A percentile compares a stretch with the other conserved stretches of the same genome.
These are phyloP conservation scores for Hymenoscyphus fructigenus DNA, from an alignment of 2,329 filamentous ascomycete genomes.

Conservation along the genomic window DNA sequence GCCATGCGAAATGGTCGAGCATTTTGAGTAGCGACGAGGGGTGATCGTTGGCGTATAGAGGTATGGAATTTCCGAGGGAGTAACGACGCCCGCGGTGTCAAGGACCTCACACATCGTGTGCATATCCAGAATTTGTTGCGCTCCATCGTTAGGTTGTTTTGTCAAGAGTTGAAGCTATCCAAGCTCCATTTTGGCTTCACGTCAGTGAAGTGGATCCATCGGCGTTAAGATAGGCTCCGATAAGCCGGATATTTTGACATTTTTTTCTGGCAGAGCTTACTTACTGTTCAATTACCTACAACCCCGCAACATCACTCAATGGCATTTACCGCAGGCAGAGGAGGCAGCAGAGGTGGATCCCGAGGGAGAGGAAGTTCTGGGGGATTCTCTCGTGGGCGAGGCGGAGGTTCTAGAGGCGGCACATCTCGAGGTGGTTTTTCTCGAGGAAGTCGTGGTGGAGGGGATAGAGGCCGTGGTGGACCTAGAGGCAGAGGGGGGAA, in stretches of 20 bases:
- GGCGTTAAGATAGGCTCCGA: slow-evolving; percentile 6
- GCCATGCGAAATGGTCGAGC: slow-evolving; percentile 70
- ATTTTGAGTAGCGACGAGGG: slow-evolving; percentile 30
- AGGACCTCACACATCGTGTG: slow-evolving; percentile 27
- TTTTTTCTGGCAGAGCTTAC: slow-evolving; percentile 1
- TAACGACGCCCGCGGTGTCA: slow-evolving; percentile 8
- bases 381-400: slow-evolving; percentile 31
- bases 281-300: background rate
- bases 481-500: slow-evolving; percentile 36
- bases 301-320: slow-evolving; percentile 5
- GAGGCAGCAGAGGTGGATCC: slow-evolving; percentile 32
- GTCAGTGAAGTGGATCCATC: background rate
- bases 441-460: slow-evolving; percentile 31
- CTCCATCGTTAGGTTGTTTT: slow-evolving; percentile 30
- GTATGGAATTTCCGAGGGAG: background rate
- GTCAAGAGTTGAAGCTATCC: slow-evolving; percentile 17
- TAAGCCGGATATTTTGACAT: background rate
- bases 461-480: slow-evolving; percentile 30
- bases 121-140: slow-evolving; percentile 31
- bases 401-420: slow-evolving; percentile 26
- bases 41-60: slow-evolving; percentile 1
- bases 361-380: slow-evolving; percentile 21
- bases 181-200: background rate
- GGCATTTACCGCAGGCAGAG: slow-evolving; percentile 26
- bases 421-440: slow-evolving; percentile 9